phyloP scores from a whole-genome alignment of 768 basidiomycete genomes.

The Auricularia cornea region DNA sequence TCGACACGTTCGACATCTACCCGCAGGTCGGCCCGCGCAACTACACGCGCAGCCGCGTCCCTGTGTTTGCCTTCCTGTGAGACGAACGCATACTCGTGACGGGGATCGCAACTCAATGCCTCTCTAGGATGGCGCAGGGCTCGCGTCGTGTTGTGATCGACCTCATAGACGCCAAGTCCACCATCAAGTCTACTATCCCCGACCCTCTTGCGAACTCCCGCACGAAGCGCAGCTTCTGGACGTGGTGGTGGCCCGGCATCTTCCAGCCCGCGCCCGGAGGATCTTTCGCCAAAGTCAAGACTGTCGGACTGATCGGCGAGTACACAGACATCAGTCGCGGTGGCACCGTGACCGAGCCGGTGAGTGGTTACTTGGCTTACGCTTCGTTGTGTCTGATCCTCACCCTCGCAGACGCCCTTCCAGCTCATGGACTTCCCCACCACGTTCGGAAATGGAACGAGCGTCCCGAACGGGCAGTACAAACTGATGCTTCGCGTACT shows the following conservation, averaged over 20 bases:
- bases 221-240: not conserved
- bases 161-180: not conserved
- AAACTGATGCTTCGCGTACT: not conserved
- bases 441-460: not conserved
- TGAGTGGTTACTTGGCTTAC: not conserved
- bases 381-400: not conserved
- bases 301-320: not conserved
- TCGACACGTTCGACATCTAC: not conserved
- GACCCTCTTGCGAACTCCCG: not conserved
- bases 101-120: not conserved
- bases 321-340: not conserved
- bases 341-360: not conserved
- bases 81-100: not conserved
- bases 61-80: not conserved
- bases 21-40: not conserved
- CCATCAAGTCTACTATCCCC: not conserved
- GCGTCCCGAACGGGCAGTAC: not conserved
- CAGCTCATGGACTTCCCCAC: not conserved
- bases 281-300: conserved; percentile 1
- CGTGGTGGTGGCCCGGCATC: not conserved
- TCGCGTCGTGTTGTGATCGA: not conserved
- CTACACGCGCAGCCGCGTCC: not conserved
- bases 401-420: not conserved
- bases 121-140: not conserved
- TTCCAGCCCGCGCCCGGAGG: not conserved